Evolutionary conservation across 768 basidiomycete genomes (phyloP).

Genomic region (Suillus plorans): DNA sequence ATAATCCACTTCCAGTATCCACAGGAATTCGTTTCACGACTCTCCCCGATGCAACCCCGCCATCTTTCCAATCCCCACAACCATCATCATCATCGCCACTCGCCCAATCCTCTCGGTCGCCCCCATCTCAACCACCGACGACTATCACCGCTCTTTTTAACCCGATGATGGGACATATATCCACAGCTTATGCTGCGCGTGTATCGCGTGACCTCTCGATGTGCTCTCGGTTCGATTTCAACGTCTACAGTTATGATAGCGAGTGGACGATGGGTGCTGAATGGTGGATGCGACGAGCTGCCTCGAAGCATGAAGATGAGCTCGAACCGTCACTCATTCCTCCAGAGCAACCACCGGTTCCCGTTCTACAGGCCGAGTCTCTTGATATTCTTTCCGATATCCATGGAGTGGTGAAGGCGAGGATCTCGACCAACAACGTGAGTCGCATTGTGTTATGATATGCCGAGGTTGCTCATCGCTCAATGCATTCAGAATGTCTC

Average conservation of each 20-base stretch:
- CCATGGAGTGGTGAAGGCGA: conserved; percentile 85
- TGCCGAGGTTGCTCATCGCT: conserved; percentile 4
- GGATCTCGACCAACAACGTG: conserved; percentile 87
- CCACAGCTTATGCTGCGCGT: conserved; percentile 87
- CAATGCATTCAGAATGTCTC: conserved; percentile 67
- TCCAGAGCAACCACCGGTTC: conserved; percentile 10
- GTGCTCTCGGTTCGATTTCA: conserved; percentile 92
- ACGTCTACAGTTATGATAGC: conserved; percentile 94
- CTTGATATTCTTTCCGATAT: conserved; percentile 37
- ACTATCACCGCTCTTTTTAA: conserved; percentile 94
- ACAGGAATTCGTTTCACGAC: conserved; percentile 95
- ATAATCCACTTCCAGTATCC: conserved; percentile 56
- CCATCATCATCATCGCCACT: conserved; percentile 39
- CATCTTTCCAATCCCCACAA: conserved; percentile 55
- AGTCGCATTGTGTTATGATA: conserved; percentile 25
- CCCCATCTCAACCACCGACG: conserved; percentile 77
- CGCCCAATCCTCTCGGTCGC: conserved; percentile 27
- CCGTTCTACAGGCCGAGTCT: background rate
- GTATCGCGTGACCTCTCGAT: conserved; percentile 83
- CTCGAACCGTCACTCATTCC: background rate
- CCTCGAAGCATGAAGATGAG: conserved; percentile 13
- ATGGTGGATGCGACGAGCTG: conserved; percentile 81
- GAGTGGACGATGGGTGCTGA: conserved; percentile 96
- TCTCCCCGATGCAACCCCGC: conserved; percentile 72
- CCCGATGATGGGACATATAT: conserved; percentile 94